These are phyloP conservation scores for Penicillium sp. DNA, from an alignment of 2,329 filamentous ascomycete species.

Conservation along the genomic window DNA sequence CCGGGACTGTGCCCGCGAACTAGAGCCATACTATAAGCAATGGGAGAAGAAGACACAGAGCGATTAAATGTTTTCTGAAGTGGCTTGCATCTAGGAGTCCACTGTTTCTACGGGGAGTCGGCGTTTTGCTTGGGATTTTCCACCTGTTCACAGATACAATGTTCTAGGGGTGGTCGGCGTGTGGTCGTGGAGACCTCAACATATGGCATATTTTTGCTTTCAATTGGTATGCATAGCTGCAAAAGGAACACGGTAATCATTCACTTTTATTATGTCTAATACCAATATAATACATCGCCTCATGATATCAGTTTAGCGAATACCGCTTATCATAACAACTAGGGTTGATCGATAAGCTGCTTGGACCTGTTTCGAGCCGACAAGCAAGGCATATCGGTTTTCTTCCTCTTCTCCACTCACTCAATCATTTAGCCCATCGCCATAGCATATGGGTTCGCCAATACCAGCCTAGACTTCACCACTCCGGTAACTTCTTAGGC, in stretches of 20 bases:
- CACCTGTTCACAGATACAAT: background rate
- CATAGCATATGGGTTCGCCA: background rate
- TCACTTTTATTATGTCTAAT: slow-evolving; percentile 14
- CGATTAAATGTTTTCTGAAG: slow-evolving; percentile 1
- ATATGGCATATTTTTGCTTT: slow-evolving; percentile 14
- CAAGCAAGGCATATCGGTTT: background rate
- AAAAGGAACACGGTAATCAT: slow-evolving; percentile 15
- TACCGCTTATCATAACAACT: slow-evolving; percentile 5
- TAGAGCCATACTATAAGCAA: slow-evolving; percentile 52
- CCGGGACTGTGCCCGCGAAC: slow-evolving; percentile 69
- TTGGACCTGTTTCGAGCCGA: background rate
- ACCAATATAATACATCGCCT: slow-evolving; percentile 3
- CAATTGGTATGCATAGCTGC: slow-evolving; percentile 9
- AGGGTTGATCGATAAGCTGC: background rate
- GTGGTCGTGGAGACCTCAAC: slow-evolving; percentile 8
- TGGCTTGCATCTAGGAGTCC: background rate
- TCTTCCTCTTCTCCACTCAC: background rate
- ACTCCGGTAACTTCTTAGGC: slow-evolving; percentile 47
- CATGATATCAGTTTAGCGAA: background rate
- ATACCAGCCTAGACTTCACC: background rate
- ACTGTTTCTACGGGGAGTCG: background rate
- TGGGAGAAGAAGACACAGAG: slow-evolving; percentile 37
- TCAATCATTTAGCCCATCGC: background rate
- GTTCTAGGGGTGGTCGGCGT: slow-evolving; percentile 7
- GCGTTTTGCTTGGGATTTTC: slow-evolving; percentile 3